A percentile compares a stretch with the other conserved stretches of the same genome.
phyloP scores from a whole-genome alignment of 345 rosid species.

The Eucalyptus tenuipes region DNA sequence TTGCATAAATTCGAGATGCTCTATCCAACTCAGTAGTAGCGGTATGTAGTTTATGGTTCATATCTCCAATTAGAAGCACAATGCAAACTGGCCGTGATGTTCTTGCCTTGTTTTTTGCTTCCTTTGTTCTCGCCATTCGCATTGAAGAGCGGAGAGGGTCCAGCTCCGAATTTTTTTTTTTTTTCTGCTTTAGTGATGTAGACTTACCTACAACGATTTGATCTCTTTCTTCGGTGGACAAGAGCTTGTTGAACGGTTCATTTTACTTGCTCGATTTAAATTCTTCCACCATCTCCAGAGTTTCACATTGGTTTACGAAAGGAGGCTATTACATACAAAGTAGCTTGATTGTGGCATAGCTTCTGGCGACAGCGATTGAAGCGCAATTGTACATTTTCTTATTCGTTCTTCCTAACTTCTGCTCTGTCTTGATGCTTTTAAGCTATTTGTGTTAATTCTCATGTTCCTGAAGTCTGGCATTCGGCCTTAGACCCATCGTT shows the following conservation, averaged over 20 bases:
- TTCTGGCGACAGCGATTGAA: neutral
- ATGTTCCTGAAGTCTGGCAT: neutral
- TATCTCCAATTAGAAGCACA: neutral
- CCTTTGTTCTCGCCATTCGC: neutral
- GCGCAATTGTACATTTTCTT: neutral
- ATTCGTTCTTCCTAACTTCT: neutral
- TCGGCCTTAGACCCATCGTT: neutral
- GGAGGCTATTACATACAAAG: neutral
- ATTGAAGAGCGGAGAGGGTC: neutral
- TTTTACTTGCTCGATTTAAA: neutral
- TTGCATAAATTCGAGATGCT: neutral
- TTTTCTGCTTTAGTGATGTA: neutral
- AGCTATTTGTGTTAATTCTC: neutral
- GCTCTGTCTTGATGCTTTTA: neutral
- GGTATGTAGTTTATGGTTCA: neutral
- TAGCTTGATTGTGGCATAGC: neutral
- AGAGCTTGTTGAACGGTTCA: neutral
- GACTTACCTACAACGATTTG: neutral
- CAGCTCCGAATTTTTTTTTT: neutral
- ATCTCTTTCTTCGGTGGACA: no score
- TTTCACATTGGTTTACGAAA: neutral
- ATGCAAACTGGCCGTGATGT: neutral
- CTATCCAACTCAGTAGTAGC: neutral
- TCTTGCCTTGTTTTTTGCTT: neutral
- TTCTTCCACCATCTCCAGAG: neutral